Evolutionary conservation across 73 alveolate species (phyloP).

Genomic region (Paramecium tetraurelia): DNA sequence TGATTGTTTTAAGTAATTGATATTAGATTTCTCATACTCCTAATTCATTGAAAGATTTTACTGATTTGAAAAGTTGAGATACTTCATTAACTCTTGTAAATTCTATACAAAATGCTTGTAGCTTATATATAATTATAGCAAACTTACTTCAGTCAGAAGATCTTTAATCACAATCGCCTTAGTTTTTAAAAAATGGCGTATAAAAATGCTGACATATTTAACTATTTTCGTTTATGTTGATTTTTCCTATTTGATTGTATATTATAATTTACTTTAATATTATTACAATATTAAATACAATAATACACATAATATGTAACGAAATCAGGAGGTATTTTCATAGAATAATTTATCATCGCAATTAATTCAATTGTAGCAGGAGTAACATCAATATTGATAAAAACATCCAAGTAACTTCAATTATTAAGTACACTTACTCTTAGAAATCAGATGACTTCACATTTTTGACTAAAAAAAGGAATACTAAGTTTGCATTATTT

Average conservation of each 20-base stretch:
- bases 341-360: neutral
- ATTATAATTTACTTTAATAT: neutral
- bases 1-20: neutral
- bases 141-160: neutral
- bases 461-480: neutral
- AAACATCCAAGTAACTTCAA: neutral
- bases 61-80: neutral
- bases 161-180: neutral
- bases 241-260: neutral
- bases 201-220: neutral
- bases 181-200: neutral
- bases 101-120: constrained; percentile 22
- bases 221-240: neutral
- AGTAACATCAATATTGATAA: constrained; percentile 3
- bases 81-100: constrained; percentile 5
- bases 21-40: neutral
- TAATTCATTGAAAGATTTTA: neutral
- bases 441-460: neutral
- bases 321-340: constrained; percentile 12
- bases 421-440: neutral
- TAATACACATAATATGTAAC: neutral
- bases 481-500: neutral
- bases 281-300: neutral
- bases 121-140: neutral
- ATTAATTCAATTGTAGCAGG: neutral